Percentiles rank a stretch among this genome's conserved stretches.
These are phyloP conservation scores for Poa pratensis DNA, from an alignment of 176 grass and related monocot species.

Conservation along the genomic window DNA sequence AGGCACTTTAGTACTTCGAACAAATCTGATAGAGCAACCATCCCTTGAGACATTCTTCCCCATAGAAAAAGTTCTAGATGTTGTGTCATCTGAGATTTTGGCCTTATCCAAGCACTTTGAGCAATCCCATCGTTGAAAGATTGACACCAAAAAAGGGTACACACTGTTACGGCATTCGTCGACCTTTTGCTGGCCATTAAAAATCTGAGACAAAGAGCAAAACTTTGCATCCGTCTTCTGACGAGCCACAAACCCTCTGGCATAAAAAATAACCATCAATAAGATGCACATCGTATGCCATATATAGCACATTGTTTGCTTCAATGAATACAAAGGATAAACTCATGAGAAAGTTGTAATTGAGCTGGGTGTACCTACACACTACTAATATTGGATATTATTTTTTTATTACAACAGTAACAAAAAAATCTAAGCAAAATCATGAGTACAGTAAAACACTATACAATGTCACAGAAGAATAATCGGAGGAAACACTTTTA, in stretches of 20 bases:
- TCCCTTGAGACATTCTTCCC: conserved; percentile 40
- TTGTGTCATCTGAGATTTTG: conserved; percentile 26
- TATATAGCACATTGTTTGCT: conserved; percentile 36
- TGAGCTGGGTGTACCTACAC: not conserved
- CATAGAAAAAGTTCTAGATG: conserved; percentile 29
- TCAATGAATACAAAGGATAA: conserved; percentile 23
- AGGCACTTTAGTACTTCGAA: conserved; percentile 47
- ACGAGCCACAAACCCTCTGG: conserved; percentile 68
- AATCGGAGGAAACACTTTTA: no score
- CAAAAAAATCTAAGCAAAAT: not conserved
- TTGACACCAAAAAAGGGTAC: conserved; percentile 39
- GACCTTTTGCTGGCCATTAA: conserved; percentile 39
- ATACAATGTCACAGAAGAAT: not conserved
- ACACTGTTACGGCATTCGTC: not conserved
- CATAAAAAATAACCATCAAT: conserved; percentile 39
- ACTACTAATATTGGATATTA: not conserved
- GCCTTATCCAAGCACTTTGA: conserved; percentile 50
- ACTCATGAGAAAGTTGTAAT: not conserved
- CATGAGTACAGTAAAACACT: not conserved
- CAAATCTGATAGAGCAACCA: conserved; percentile 61
- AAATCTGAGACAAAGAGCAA: conserved; percentile 53
- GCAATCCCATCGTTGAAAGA: conserved; percentile 77
- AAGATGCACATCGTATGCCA: conserved; percentile 18
- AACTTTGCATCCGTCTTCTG: conserved; percentile 53
- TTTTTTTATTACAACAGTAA: not conserved